Conservation (phyloP, 108 stramenopile genomes). For the Conticribra guillardii region DNA sequence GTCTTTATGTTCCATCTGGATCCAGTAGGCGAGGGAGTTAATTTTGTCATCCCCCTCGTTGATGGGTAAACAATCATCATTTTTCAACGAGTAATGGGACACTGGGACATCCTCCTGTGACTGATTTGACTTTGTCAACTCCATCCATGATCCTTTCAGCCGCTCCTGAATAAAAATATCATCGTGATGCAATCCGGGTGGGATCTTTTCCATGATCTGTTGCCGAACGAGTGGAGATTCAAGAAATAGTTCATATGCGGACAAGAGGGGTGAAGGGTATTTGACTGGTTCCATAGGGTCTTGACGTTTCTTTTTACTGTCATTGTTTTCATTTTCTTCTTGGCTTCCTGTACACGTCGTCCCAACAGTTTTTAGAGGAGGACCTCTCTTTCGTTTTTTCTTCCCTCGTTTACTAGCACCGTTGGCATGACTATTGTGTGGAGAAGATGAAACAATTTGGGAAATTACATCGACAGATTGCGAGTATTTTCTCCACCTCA, state of each 20-base stretch:
- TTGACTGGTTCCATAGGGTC: background rate
- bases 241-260: conserved; percentile 12
- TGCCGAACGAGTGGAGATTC: conserved; percentile 10
- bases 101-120: background rate
- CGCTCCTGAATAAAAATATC: conserved; percentile 25
- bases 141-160: conserved; percentile 10
- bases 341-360: background rate
- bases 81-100: background rate
- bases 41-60: background rate
- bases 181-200: conserved; percentile 32
- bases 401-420: background rate
- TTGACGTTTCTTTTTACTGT: background rate
- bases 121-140: background rate
- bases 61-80: background rate
- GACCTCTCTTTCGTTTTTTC: background rate
- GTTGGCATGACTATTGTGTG: background rate
- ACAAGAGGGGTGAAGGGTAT: background rate
- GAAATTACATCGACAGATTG: background rate
- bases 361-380: background rate
- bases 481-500: background rate
- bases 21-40: background rate
- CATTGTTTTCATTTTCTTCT: background rate
- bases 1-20: conserved; percentile 4
- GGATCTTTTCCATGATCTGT: conserved; percentile 8
- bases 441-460: background rate